Evolutionary conservation across 331 rosid genomes (phyloP).

Genomic region (Pyrus hybrid): DNA sequence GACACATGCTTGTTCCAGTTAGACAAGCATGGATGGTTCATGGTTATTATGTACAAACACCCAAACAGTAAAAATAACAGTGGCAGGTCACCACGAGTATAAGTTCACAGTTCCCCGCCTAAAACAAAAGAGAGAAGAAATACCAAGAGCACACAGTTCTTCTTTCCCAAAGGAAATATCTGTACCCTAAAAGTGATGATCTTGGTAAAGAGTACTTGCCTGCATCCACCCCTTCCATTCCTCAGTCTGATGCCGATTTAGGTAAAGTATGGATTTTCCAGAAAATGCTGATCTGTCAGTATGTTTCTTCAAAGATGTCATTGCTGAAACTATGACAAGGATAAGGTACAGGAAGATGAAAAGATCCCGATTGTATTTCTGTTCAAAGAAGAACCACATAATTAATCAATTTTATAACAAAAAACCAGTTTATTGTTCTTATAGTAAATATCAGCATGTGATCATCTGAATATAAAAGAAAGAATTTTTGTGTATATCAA

Average conservation of each 20-base stretch:
- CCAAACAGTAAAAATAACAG: neutral
- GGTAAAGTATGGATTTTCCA: conserved; percentile 77
- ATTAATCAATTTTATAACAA: conserved; percentile 8
- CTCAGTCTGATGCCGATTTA: conserved; percentile 96
- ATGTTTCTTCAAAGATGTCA: conserved; percentile 96
- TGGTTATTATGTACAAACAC: too few species aligned
- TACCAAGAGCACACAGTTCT: neutral
- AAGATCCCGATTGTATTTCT: conserved; percentile 91
- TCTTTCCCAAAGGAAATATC: neutral
- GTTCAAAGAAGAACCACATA: conserved; percentile 24
- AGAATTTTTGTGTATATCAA: neutral
- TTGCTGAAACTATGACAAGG: conserved; percentile 78
- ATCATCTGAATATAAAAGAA: neutral
- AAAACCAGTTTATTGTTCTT: conserved; percentile 5
- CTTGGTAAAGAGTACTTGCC: conserved; percentile 46
- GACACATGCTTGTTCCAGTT: neutral
- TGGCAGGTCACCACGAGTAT: neutral
- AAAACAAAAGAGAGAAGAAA: neutral
- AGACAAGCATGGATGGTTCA: neutral
- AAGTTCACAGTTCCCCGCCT: neutral
- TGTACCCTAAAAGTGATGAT: neutral
- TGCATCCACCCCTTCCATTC: conserved; percentile 99
- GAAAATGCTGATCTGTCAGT: conserved; percentile 68
- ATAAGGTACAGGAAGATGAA: conserved; percentile 84
- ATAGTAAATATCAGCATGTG: neutral